These are phyloP conservation scores for Cornus suecica DNA, from an alignment of 148 eudicot species.

Conservation along the genomic window DNA sequence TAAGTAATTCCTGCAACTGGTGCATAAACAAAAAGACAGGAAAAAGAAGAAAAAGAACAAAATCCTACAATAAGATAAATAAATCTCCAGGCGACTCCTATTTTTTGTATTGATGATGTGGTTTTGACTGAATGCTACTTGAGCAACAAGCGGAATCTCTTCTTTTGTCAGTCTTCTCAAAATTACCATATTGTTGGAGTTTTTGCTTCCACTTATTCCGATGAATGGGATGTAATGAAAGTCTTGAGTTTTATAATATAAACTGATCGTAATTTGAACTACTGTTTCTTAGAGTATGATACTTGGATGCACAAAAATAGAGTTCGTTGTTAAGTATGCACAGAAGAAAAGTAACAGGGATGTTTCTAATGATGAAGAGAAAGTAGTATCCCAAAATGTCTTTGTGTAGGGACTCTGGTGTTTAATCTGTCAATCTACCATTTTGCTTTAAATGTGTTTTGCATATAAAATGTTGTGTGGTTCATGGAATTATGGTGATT, in stretches of 20 bases:
- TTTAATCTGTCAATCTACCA: background rate
- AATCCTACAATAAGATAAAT: background rate
- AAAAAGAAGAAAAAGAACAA: too few species aligned
- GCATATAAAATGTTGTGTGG: background rate
- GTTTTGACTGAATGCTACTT: too few species aligned
- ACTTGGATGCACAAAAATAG: background rate
- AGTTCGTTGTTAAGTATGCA: background rate
- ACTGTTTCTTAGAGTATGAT: background rate
- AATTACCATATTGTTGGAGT: background rate
- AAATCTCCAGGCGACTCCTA: background rate
- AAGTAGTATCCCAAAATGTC: background rate
- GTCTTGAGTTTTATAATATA: too few species aligned
- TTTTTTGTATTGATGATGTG: background rate
- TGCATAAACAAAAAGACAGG: too few species aligned
- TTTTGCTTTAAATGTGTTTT: background rate
- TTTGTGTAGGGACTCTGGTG: background rate
- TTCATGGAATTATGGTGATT: background rate
- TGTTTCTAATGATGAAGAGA: background rate
- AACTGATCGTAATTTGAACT: background rate
- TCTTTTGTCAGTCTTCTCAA: background rate
- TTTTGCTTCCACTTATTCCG: background rate
- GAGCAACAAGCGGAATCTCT: too few species aligned
- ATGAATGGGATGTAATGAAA: background rate
- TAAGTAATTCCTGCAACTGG: background rate
- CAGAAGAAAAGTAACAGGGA: background rate